These are phyloP conservation scores for Cladosporium sp. DNA, from an alignment of 2,329 filamentous ascomycete genomes.

Conservation along the genomic window DNA sequence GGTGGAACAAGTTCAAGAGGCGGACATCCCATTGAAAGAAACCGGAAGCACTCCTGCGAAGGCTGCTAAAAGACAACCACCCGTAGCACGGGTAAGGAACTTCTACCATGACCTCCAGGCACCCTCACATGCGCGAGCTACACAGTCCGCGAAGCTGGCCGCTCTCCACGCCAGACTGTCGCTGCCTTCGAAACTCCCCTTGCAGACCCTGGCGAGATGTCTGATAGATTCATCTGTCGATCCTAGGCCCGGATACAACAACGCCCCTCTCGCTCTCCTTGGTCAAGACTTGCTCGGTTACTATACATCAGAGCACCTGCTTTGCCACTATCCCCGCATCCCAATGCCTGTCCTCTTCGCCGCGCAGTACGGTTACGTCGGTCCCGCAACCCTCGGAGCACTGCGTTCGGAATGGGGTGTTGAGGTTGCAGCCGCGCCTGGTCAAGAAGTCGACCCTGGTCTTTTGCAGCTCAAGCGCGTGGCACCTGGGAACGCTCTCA, in stretches of 20 bases:
- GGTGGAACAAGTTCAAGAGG: slow-evolving; percentile 1
- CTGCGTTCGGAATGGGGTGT: slow-evolving; percentile 86
- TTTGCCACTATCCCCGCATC: slow-evolving; percentile 84
- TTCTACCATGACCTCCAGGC: slow-evolving; percentile 18
- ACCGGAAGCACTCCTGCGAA: not conserved
- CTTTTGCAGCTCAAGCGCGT: slow-evolving; percentile 69
- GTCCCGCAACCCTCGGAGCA: slow-evolving; percentile 64
- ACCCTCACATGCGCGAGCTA: slow-evolving; percentile 40
- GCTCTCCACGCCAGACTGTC: slow-evolving; percentile 85
- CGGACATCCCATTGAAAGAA: not conserved
- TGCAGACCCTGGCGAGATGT: slow-evolving; percentile 78
- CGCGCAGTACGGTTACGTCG: slow-evolving; percentile 77
- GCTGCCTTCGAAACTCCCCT: slow-evolving; percentile 72
- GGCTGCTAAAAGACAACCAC: no score
- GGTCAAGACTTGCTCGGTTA: slow-evolving; percentile 80
- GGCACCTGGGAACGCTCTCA: slow-evolving; percentile 36
- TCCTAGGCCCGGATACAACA: slow-evolving; percentile 75
- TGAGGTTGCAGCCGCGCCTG: slow-evolving; percentile 77
- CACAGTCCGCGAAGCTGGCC: slow-evolving; percentile 77
- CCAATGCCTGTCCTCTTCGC: slow-evolving; percentile 84
- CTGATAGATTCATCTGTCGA: slow-evolving; percentile 85
- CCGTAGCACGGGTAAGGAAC: not conserved
- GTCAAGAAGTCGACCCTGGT: slow-evolving; percentile 85
- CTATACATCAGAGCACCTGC: slow-evolving; percentile 80
- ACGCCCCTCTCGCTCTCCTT: slow-evolving; percentile 71